These are phyloP conservation scores for Gomphus bonarii DNA, from an alignment of 1,284 basidiomycete species.

Conservation along the genomic window DNA sequence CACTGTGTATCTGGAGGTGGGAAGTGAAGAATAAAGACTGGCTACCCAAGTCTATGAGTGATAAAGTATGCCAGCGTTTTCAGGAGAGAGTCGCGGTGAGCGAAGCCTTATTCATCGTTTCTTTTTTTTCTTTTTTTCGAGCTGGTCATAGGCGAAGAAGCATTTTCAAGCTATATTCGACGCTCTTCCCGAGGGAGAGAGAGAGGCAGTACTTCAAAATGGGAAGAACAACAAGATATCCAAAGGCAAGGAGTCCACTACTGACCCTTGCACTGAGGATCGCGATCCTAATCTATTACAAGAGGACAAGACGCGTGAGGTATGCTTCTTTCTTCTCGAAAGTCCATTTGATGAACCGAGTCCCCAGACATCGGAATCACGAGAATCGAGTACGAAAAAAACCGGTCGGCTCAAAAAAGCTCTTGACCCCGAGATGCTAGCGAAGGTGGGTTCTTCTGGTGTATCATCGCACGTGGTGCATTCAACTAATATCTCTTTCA, in stretches of 20 bases:
- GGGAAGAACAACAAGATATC: slow-evolving; percentile 35
- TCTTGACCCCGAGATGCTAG: slow-evolving; percentile 45
- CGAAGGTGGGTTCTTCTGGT: slow-evolving; percentile 39
- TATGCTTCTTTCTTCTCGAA: neutral
- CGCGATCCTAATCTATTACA: neutral
- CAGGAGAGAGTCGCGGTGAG: slow-evolving; percentile 59
- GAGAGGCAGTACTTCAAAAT: slow-evolving; percentile 40
- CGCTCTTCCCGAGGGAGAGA: slow-evolving; percentile 44
- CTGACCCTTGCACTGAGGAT: neutral
- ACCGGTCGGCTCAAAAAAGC: slow-evolving; percentile 37
- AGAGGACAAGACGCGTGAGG: slow-evolving; percentile 17
- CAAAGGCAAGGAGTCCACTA: slow-evolving; percentile 25
- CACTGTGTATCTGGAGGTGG: slow-evolving; percentile 79
- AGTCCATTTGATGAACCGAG: neutral
- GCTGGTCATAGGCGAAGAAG: slow-evolving; percentile 41
- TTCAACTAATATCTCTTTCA: slow-evolving; percentile 1
- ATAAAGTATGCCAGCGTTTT: slow-evolving; percentile 53
- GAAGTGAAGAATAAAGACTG: slow-evolving; percentile 61
- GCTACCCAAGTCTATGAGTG: slow-evolving; percentile 59
- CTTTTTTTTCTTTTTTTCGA: too few species aligned
- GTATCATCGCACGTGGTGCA: neutral
- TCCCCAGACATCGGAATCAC: neutral
- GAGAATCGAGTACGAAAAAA: slow-evolving; percentile 17
- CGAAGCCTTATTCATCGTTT: slow-evolving; percentile 8
- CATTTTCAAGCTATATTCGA: slow-evolving; percentile 45